A percentile compares a stretch with the other conserved stretches of the same genome.
Evolutionary conservation across 2,329 filamentous ascomycete species (phyloP).

Genomic region (Blumeria graminis): DNA sequence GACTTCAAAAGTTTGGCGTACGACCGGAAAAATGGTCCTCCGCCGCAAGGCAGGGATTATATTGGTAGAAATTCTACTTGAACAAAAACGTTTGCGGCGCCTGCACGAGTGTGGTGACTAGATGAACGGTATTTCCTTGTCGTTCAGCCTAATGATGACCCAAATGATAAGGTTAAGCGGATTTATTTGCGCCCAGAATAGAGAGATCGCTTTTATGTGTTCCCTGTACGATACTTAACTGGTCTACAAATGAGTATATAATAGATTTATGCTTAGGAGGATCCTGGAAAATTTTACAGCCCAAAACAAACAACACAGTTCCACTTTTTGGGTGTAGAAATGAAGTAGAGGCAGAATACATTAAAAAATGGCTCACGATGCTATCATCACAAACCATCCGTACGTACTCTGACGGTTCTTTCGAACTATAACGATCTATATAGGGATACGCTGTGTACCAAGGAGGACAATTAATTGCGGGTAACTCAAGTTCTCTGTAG

Average conservation of each 20-base stretch:
- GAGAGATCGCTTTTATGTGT: background rate
- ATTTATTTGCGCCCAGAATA: background rate
- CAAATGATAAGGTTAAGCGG: background rate
- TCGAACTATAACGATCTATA: background rate
- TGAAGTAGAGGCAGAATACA: background rate
- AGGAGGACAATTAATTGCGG: background rate
- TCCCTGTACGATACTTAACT: background rate
- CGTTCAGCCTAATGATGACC: background rate
- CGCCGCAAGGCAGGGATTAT: background rate
- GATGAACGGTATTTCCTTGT: background rate
- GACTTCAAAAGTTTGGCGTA: background rate
- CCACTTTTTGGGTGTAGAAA: background rate
- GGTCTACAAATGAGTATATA: background rate
- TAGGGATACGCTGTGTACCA: background rate
- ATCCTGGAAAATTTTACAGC: background rate
- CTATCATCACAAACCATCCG: background rate
- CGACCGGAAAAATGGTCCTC: background rate
- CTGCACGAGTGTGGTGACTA: background rate
- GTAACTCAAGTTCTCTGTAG: too few species aligned
- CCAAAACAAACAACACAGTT: background rate
- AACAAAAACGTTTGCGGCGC: background rate
- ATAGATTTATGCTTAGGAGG: background rate
- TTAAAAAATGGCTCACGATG: background rate
- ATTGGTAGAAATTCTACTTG: background rate
- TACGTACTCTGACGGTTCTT: background rate